Conservation (phyloP, 352 stramenopile species). For the Salisapilia sapeloensis region DNA sequence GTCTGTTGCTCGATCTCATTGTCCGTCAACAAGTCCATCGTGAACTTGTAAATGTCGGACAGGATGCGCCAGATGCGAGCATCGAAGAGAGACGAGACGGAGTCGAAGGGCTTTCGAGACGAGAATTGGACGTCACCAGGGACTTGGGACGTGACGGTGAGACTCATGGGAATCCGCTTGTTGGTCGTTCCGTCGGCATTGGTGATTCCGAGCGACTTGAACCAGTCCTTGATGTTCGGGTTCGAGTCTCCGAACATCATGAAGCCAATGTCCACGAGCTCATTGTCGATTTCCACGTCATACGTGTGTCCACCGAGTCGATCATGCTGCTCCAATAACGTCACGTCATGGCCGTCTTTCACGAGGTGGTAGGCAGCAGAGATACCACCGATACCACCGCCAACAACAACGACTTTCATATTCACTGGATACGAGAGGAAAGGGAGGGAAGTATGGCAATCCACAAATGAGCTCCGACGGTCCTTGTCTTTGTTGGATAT, state of each 20-base stretch:
- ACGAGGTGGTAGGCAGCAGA: conserved; percentile 72
- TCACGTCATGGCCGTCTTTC: conserved; percentile 70
- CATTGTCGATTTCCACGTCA: conserved; percentile 74
- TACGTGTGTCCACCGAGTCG: conserved; percentile 70
- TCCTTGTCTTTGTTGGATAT: no score
- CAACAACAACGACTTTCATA: conserved; percentile 79
- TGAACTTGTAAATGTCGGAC: conserved; percentile 78
- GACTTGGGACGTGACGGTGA: conserved; percentile 72
- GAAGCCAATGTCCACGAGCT: conserved; percentile 76
- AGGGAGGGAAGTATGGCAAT: background rate
- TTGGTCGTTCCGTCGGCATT: conserved; percentile 72
- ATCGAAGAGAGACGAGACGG: conserved; percentile 51
- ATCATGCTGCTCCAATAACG: conserved; percentile 70
- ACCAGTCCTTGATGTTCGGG: conserved; percentile 84
- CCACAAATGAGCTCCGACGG: no score
- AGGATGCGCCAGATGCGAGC: conserved; percentile 68
- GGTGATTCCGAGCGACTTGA: conserved; percentile 72
- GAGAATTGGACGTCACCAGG: conserved; percentile 74
- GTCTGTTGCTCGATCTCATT: conserved; percentile 60
- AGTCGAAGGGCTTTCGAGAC: conserved; percentile 57
- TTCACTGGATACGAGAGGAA: conserved; percentile 1
- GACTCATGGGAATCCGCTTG: conserved; percentile 77
- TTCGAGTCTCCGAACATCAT: conserved; percentile 86
- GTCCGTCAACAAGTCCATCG: conserved; percentile 56
- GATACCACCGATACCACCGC: conserved; percentile 64